These are phyloP conservation scores for Samsoniella hepiali DNA, from an alignment of 2,329 filamentous ascomycete species.

Conservation along the genomic window DNA sequence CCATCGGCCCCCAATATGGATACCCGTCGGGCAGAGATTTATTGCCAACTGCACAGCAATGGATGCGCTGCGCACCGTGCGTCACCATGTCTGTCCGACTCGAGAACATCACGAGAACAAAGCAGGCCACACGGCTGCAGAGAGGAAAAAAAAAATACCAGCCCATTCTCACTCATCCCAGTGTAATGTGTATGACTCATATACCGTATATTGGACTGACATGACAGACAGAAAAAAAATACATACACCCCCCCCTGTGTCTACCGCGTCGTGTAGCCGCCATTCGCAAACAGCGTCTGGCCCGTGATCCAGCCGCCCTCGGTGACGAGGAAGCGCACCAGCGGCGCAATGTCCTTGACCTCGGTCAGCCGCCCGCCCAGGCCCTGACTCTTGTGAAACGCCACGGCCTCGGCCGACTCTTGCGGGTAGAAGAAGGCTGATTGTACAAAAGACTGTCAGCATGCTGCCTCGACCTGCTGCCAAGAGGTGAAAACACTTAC, in stretches of 20 bases:
- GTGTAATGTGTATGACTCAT: not conserved
- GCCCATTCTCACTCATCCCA: not conserved
- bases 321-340: constrained; percentile 42
- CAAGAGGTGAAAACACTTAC: constrained; percentile 25
- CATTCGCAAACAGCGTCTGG: constrained; percentile 48
- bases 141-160: not conserved
- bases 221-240: not conserved
- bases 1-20: not conserved
- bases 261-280: constrained; percentile 44
- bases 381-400: constrained; percentile 42
- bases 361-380: constrained; percentile 41
- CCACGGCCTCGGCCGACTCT: constrained; percentile 41
- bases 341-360: constrained; percentile 43
- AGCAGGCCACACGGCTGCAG: not conserved
- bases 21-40: not conserved
- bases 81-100: too few relatives aligned
- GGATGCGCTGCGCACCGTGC: not conserved
- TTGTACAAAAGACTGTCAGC: not conserved
- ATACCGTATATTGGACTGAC: not conserved
- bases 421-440: constrained; percentile 44
- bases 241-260: not conserved
- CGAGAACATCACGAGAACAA: too few relatives aligned
- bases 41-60: not conserved
- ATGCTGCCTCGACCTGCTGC: not conserved
- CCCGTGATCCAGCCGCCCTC: constrained; percentile 45